Evolutionary conservation across 371 early-diverging fungal genomes (phyloP).

Genomic region (Mucor lusitanicus): DNA sequence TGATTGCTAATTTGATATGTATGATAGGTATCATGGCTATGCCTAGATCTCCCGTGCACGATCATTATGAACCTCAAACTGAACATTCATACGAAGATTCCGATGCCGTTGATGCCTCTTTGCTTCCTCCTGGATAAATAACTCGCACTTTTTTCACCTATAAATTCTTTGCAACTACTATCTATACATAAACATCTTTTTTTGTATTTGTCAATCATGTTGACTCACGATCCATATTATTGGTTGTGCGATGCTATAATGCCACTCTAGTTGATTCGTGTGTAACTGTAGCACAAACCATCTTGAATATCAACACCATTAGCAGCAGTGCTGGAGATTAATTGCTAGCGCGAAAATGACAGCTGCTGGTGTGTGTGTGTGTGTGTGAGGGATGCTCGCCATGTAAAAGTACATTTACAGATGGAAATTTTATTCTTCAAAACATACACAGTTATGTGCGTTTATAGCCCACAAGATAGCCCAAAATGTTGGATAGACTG

Average conservation of each 20-base stretch:
- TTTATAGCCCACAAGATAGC: conserved; percentile 59
- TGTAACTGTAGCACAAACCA: conserved; percentile 9
- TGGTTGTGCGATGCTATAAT: not conserved
- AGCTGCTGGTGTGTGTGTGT: not conserved
- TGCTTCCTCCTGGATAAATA: conserved; percentile 91
- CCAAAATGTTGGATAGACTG: conserved; percentile 85
- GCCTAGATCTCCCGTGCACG: conserved; percentile 83
- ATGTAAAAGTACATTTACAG: not conserved
- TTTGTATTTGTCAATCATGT: conserved; percentile 7
- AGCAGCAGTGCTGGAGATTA: not conserved
- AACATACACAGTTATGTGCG: not conserved
- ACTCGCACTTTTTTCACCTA: not conserved
- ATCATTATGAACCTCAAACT: conserved; percentile 64
- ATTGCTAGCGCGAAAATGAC: not conserved
- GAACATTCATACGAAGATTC: conserved; percentile 56
- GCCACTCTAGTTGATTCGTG: not conserved
- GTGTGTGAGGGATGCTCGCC: too few relatives aligned
- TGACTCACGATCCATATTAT: conserved; percentile 12
- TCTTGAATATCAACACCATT: not conserved
- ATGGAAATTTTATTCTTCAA: not conserved
- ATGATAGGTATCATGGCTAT: conserved; percentile 89
- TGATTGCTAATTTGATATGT: not conserved
- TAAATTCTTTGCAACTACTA: not conserved
- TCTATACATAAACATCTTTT: conserved; percentile 1
- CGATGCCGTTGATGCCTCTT: conserved; percentile 78